A percentile compares a stretch with the other conserved stretches of the same genome.
These are phyloP conservation scores for Naegleria lovaniensis DNA, from an alignment of 208 protist genomes.

Conservation along the genomic window DNA sequence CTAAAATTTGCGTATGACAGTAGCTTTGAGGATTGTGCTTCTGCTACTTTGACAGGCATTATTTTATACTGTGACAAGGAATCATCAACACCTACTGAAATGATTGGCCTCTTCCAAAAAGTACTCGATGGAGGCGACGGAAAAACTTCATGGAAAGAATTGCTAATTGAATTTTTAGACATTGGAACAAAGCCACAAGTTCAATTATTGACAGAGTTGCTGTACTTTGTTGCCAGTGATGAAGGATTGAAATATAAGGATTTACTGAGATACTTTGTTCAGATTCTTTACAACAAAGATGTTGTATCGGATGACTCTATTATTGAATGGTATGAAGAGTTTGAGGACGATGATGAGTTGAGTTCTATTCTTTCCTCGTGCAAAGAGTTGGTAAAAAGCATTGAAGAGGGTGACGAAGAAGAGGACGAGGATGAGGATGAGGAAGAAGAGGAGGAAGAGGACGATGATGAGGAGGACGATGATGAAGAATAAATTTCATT, in stretches of 20 bases:
- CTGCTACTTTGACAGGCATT: constrained; percentile 15
- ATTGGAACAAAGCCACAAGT: constrained; percentile 19
- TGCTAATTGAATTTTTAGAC: constrained; percentile 27
- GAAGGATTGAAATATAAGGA: constrained; percentile 21
- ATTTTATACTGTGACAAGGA: not conserved
- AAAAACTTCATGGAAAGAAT: constrained; percentile 7
- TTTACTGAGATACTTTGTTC: constrained; percentile 30
- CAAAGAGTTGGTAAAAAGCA: not conserved
- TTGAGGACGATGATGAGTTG: constrained; percentile 22
- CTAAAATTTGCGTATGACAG: constrained; percentile 45
- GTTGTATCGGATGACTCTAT: constrained; percentile 34
- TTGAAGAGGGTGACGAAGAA: not conserved
- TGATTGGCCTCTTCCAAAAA: too few relatives aligned
- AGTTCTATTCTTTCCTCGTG: not conserved
- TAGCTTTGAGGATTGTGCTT: constrained; percentile 34
- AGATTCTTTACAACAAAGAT: constrained; percentile 37
- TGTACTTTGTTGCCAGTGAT: constrained; percentile 36
- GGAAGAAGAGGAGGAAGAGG: not conserved
- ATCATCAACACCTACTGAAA: not conserved
- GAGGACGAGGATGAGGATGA: not conserved
- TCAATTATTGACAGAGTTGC: constrained; percentile 35
- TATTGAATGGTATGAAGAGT: constrained; percentile 35
- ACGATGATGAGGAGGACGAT: not conserved
- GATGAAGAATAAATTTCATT: not conserved
- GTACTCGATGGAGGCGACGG: not conserved